Conservation (phyloP, 2,329 filamentous ascomycete species). For the Arthrobotrys sinensis region DNA sequence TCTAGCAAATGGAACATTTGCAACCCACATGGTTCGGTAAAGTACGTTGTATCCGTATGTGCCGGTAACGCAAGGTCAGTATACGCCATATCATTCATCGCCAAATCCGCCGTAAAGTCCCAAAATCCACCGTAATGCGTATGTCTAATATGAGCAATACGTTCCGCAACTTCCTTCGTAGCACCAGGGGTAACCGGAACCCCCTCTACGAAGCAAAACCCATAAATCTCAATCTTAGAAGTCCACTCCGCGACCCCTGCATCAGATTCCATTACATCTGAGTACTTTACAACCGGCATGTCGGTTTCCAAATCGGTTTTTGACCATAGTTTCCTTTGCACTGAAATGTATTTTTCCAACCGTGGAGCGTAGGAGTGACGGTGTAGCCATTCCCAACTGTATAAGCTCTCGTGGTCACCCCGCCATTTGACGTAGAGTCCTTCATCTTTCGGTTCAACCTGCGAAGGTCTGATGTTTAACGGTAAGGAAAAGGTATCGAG, state of each 20-base stretch:
- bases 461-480: slow-evolving; percentile 68
- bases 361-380: slow-evolving; percentile 68
- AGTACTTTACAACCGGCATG: slow-evolving; percentile 75
- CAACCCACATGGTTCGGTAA: slow-evolving; percentile 89
- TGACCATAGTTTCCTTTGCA: slow-evolving; percentile 67
- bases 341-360: slow-evolving; percentile 66
- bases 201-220: slow-evolving; percentile 82
- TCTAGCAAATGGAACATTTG: slow-evolving; percentile 94
- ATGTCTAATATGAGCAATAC: slow-evolving; percentile 86
- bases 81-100: slow-evolving; percentile 91
- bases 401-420: slow-evolving; percentile 79
- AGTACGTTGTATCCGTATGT: slow-evolving; percentile 97
- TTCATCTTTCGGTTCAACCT: slow-evolving; percentile 66
- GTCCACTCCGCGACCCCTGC: slow-evolving; percentile 75
- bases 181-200: slow-evolving; percentile 79
- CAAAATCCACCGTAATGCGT: slow-evolving; percentile 92
- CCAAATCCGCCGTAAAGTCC: slow-evolving; percentile 91
- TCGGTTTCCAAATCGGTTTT: slow-evolving; percentile 66
- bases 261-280: slow-evolving; percentile 75
- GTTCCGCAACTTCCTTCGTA: slow-evolving; percentile 81
- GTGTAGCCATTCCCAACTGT: slow-evolving; percentile 76
- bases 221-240: slow-evolving; percentile 73
- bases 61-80: slow-evolving; percentile 85
- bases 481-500: slow-evolving; percentile 78
- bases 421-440: slow-evolving; percentile 72